Evolutionary conservation across 768 basidiomycete genomes (phyloP), one percentile per base, ranked within the genome.

Genomic region (Russula lepida): DNA sequence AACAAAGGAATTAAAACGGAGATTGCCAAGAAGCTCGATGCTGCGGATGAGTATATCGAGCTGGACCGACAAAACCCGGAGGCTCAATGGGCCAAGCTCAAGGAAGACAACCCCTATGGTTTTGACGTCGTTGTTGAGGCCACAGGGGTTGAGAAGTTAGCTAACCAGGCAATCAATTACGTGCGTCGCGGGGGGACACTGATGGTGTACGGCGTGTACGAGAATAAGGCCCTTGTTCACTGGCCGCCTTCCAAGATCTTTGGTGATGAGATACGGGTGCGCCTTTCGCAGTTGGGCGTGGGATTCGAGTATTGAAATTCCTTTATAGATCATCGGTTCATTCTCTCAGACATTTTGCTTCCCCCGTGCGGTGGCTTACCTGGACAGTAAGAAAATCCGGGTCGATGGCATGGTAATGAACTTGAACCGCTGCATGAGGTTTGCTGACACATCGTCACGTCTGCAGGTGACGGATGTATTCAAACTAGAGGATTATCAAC

Each of bases 1-100:
- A 92, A 93, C 75, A 89, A 91, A 72, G 92, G 92, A 44, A 81
- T 92, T 69, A 95, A 95, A 79, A 92, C 88, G 81, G 82, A 92
- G 56, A 83, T 93, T 58, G 93, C 92, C 13, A 84, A 84, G 71
- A 72, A 88, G 66, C 78, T 95, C 37, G 80, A 89, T 13, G 86
- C 85, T 2, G 93, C 75, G 9, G 90, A 95, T 69, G 89, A 87
- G 69, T 95, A 93, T 71, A 78, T 93, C 67, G 91, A 92, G 69
- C 78, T 95, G 46, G 90, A 94, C 69, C 74, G 92, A 58, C 73
- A 83, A 68, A 77, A 86, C 66, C 87, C 92, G 8, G 83, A 80
- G 12, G 74, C 81, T 0, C 92, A 94, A 69, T 95, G 91, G 91
- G 79, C 80, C 61, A 77, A 88, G 71, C 74, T 95, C 61, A 91